A percentile compares a stretch with the other conserved stretches of the same genome.
These are phyloP conservation scores for Cercospora canescens DNA, from an alignment of 2,329 filamentous ascomycete genomes.

Conservation along the genomic window DNA sequence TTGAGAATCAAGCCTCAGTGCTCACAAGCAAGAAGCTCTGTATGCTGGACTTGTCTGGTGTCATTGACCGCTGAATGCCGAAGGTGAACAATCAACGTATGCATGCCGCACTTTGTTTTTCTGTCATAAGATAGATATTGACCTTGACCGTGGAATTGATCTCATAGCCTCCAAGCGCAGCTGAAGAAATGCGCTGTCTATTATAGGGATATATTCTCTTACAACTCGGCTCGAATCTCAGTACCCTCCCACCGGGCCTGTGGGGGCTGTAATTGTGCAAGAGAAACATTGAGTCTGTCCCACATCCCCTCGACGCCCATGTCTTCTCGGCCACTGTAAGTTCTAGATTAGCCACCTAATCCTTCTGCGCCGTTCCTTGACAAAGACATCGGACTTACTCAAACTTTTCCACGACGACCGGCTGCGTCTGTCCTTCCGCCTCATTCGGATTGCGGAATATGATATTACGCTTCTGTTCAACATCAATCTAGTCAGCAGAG, in stretches of 20 bases:
- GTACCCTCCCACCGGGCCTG: neutral
- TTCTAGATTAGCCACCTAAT: neutral
- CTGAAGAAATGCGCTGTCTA: neutral
- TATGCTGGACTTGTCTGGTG: too few relatives aligned
- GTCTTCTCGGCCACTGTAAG: constrained; percentile 17
- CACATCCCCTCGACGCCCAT: constrained; percentile 14
- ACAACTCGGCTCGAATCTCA: neutral
- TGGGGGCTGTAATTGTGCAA: neutral
- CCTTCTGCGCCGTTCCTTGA: neutral
- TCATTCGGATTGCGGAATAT: constrained; percentile 23
- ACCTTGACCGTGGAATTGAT: too few relatives aligned
- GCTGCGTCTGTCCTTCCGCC: constrained; percentile 18
- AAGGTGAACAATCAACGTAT: too few relatives aligned
- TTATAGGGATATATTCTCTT: neutral
- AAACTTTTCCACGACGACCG: constrained; percentile 17
- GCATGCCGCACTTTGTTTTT: too few relatives aligned
- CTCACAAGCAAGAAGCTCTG: too few relatives aligned
- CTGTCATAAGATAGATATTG: too few relatives aligned
- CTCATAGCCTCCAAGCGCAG: neutral
- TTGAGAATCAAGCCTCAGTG: too few relatives aligned
- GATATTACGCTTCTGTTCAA: constrained; percentile 17
- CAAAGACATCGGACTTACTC: constrained; percentile 6
- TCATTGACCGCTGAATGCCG: too few relatives aligned
- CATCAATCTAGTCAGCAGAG: neutral
- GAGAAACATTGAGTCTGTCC: neutral